These are phyloP conservation scores for Mortierella alpina DNA, from an alignment of 192 early-diverging fungal species.

Conservation along the genomic window DNA sequence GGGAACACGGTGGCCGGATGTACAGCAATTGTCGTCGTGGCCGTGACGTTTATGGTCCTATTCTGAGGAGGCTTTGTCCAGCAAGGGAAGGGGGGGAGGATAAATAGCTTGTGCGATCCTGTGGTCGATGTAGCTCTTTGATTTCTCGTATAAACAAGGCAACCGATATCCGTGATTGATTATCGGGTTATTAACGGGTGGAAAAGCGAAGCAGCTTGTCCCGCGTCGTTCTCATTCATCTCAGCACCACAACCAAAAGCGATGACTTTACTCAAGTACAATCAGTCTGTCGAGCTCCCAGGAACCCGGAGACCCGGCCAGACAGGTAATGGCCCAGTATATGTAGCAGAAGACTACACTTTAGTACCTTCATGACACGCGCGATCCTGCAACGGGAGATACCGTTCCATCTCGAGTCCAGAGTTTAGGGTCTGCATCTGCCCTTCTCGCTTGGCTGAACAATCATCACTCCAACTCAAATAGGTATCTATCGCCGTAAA, in stretches of 20 bases:
- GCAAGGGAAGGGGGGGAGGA: too few species aligned
- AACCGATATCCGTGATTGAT: too few species aligned
- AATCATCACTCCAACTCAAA: background rate
- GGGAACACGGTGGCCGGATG: too few species aligned
- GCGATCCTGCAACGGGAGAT: background rate
- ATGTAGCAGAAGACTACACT: background rate
- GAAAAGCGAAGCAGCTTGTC: too few species aligned
- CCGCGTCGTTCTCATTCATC: background rate
- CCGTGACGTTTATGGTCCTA: too few species aligned
- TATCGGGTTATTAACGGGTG: too few species aligned
- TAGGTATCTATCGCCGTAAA: slow-evolving; percentile 22
- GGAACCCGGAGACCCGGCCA: slow-evolving; percentile 54
- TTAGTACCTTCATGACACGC: background rate
- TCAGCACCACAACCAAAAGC: background rate
- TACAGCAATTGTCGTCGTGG: too few species aligned
- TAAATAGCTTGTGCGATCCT: too few species aligned
- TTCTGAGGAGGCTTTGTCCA: too few species aligned
- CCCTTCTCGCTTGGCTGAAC: background rate
- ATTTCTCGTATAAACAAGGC: too few species aligned
- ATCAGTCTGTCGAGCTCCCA: slow-evolving; percentile 58
- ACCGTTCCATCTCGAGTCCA: background rate
- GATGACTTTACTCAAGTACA: slow-evolving; percentile 25
- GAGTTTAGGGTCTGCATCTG: background rate
- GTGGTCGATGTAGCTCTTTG: too few species aligned
- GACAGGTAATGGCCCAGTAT: slow-evolving; percentile 48